phyloP scores from a whole-genome alignment of 768 basidiomycete genomes.

The Nevesoporus exiguus region DNA sequence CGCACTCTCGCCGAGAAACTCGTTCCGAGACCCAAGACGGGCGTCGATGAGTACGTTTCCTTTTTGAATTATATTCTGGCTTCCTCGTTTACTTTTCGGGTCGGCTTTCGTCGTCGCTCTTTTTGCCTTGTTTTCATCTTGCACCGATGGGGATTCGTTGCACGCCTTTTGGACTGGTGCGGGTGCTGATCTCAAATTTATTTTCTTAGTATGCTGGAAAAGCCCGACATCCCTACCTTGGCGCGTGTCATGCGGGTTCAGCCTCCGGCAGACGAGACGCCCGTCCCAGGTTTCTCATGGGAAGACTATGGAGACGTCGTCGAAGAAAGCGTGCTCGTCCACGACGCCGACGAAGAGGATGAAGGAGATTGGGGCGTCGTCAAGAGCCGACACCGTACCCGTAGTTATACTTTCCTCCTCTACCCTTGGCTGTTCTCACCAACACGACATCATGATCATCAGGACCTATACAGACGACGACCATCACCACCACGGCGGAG shows the following conservation, averaged over 20 bases:
- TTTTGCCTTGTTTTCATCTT: background rate
- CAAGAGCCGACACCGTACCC: constrained; percentile 45
- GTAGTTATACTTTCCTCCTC: constrained; percentile 30
- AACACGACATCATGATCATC: background rate
- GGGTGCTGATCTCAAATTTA: constrained; percentile 4
- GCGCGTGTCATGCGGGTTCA: constrained; percentile 71
- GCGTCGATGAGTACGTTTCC: constrained; percentile 62
- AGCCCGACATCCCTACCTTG: constrained; percentile 49
- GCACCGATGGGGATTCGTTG: background rate
- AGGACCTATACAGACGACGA: constrained; percentile 19
- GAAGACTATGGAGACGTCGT: constrained; percentile 72
- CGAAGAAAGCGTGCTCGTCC: constrained; percentile 36
- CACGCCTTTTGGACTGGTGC: background rate
- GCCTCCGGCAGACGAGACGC: constrained; percentile 53
- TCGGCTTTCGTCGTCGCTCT: background rate
- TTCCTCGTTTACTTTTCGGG: background rate
- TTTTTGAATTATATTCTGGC: background rate
- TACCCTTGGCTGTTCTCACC: background rate
- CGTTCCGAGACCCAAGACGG: constrained; percentile 60
- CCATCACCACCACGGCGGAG: constrained; percentile 6
- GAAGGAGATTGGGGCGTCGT: constrained; percentile 79
- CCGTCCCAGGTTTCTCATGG: constrained; percentile 69
- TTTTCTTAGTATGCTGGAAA: constrained; percentile 55
- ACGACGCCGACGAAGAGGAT: constrained; percentile 67
- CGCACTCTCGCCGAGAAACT: constrained; percentile 59